These are phyloP conservation scores for Neotropicomus parvogracilis DNA, from an alignment of 1,284 basidiomycete genomes.

Conservation along the genomic window DNA sequence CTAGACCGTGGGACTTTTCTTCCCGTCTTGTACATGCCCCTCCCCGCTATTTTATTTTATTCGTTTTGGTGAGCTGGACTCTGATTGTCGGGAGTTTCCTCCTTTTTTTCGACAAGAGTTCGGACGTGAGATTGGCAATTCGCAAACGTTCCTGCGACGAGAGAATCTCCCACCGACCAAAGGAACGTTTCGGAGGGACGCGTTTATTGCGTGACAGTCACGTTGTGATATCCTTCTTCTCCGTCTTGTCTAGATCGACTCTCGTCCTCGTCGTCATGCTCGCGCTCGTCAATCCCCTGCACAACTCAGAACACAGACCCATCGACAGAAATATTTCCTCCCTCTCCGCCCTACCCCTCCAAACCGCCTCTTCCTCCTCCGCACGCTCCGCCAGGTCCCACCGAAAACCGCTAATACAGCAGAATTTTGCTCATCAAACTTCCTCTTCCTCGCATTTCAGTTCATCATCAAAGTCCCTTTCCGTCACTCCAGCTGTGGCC, in stretches of 20 bases:
- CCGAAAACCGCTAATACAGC: conserved; percentile 27
- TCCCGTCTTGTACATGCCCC: conserved; percentile 13
- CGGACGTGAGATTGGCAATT: conserved; percentile 13
- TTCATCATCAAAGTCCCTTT: conserved; percentile 18
- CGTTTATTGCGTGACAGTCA: conserved; percentile 19
- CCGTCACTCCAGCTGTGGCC: conserved; percentile 24
- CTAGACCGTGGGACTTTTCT: conserved; percentile 28
- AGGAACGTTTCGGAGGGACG: conserved; percentile 8
- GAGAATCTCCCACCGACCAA: not conserved
- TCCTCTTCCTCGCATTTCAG: conserved; percentile 17
- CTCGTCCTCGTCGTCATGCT: conserved; percentile 33
- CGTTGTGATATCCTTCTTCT: too few relatives aligned
- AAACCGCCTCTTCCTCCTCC: conserved; percentile 18
- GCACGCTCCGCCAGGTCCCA: conserved; percentile 18
- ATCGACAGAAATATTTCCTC: conserved; percentile 26
- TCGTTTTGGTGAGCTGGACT: too few relatives aligned
- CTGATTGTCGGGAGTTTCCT: too few relatives aligned
- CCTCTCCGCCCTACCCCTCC: conserved; percentile 20
- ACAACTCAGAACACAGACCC: conserved; percentile 26
- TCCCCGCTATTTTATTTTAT: not conserved
- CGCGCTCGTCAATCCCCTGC: conserved; percentile 39
- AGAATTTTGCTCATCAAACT: conserved; percentile 16
- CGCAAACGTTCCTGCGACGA: not conserved
- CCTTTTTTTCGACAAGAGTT: too few relatives aligned
- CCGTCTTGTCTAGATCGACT: conserved; percentile 17